These are phyloP conservation scores for Aurifilum marmelostoma DNA, from an alignment of 2,329 filamentous ascomycete genomes.

Conservation along the genomic window DNA sequence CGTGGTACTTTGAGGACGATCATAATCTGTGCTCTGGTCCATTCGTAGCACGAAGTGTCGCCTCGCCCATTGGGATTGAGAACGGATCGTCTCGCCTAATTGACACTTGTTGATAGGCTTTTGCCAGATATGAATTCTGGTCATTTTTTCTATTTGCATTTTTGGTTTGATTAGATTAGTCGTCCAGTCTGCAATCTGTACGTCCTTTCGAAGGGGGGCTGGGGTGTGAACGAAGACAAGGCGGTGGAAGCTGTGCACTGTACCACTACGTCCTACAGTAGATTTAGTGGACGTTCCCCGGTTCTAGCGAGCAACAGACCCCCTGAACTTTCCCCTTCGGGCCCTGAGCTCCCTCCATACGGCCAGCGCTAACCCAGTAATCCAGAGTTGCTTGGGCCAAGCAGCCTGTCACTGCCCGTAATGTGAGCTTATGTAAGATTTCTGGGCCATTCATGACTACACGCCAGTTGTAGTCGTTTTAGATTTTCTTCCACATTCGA, in stretches of 20 bases:
- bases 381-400: neutral
- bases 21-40: neutral
- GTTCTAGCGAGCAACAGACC: neutral
- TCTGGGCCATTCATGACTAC: constrained; percentile 40
- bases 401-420: neutral
- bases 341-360: neutral
- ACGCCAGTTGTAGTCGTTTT: constrained; percentile 45
- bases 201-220: neutral
- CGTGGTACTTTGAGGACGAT: neutral
- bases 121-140: neutral
- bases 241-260: neutral
- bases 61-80: neutral
- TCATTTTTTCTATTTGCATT: too few relatives aligned
- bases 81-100: neutral
- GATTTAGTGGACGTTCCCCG: too few relatives aligned
- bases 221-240: neutral
- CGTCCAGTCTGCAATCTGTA: neutral
- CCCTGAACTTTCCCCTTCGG: neutral
- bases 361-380: neutral
- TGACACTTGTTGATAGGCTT: neutral
- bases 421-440: constrained; percentile 25
- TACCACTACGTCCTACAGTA: too few relatives aligned
- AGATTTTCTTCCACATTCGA: constrained; percentile 24
- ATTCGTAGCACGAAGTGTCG: too few relatives aligned
- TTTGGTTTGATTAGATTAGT: too few relatives aligned